Percentiles rank a stretch among this genome's conserved stretches.
Conservation (phyloP, 805 yeast species). For the Saturnispora quitensis region DNA sequence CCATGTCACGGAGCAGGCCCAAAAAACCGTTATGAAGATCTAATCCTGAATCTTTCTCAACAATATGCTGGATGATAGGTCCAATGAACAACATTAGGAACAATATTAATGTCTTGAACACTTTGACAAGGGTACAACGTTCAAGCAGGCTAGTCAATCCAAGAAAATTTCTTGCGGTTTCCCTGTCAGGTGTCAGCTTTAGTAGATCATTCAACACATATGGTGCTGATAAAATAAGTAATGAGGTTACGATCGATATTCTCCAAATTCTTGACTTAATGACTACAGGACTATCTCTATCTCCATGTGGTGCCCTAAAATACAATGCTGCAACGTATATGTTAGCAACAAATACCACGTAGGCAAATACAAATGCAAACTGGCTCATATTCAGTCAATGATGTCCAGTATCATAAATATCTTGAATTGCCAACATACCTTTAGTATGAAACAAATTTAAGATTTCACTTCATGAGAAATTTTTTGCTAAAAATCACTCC, state of each 20-base stretch:
- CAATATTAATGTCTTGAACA: slow-evolving; percentile 12
- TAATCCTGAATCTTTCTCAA: neutral
- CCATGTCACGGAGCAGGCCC: slow-evolving; percentile 37
- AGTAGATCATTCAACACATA: slow-evolving; percentile 18
- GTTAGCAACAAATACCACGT: slow-evolving; percentile 31
- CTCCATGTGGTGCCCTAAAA: slow-evolving; percentile 16
- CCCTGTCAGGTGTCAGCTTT: slow-evolving; percentile 9
- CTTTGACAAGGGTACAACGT: neutral
- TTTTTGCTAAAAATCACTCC: neutral
- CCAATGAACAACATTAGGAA: slow-evolving; percentile 27
- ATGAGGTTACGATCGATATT: slow-evolving; percentile 27
- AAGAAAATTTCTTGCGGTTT: slow-evolving; percentile 8
- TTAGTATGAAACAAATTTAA: neutral
- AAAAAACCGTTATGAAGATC: slow-evolving; percentile 3
- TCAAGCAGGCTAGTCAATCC: slow-evolving; percentile 14
- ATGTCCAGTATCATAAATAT: too few species aligned
- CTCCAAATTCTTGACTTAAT: slow-evolving; percentile 34
- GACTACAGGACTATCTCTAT: slow-evolving; percentile 36
- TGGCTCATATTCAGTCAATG: neutral
- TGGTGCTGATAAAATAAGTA: slow-evolving; percentile 28
- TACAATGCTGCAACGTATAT: slow-evolving; percentile 40
- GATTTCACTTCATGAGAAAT: neutral
- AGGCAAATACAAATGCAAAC: slow-evolving; percentile 13
- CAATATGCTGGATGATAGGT: slow-evolving; percentile 18
- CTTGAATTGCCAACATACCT: neutral